These are phyloP conservation scores for Psidium friedrichsthalianum DNA, from an alignment of 345 rosid genomes.

Conservation along the genomic window DNA sequence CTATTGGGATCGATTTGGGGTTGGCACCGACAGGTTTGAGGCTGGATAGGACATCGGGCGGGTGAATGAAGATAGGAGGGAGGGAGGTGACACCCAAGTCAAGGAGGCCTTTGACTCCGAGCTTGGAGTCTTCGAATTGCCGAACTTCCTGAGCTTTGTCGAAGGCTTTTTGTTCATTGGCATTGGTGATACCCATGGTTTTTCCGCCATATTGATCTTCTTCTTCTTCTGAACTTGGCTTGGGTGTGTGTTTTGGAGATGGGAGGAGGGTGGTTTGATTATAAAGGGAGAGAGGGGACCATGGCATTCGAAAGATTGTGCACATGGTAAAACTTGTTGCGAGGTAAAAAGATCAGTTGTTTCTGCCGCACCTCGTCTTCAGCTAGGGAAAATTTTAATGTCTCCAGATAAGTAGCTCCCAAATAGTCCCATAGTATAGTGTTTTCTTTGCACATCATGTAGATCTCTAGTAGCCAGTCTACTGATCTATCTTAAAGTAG, in stretches of 20 bases:
- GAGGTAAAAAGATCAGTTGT: neutral
- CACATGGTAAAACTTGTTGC: neutral
- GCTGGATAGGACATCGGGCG: slow-evolving; percentile 16
- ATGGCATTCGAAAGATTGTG: neutral
- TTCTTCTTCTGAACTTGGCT: neutral
- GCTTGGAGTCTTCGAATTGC: slow-evolving; percentile 32
- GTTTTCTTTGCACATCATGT: neutral
- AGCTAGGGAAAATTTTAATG: neutral
- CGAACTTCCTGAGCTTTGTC: slow-evolving; percentile 20
- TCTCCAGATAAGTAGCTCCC: neutral
- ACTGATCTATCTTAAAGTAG: neutral
- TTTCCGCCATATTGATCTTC: neutral
- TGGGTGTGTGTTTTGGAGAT: neutral
- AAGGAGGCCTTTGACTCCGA: slow-evolving; percentile 36
- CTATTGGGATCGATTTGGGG: slow-evolving; percentile 15
- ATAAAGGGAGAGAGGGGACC: neutral
- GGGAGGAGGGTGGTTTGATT: neutral
- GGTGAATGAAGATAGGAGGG: slow-evolving; percentile 39
- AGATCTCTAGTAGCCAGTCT: neutral
- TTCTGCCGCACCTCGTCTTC: neutral
- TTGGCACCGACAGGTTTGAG: neutral
- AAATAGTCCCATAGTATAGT: neutral
- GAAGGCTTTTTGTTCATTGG: neutral
- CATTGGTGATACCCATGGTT: neutral
- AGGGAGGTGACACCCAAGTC: slow-evolving; percentile 35